phyloP scores from a whole-genome alignment of 1,284 basidiomycete species.

The Heterobasidion annosum region DNA sequence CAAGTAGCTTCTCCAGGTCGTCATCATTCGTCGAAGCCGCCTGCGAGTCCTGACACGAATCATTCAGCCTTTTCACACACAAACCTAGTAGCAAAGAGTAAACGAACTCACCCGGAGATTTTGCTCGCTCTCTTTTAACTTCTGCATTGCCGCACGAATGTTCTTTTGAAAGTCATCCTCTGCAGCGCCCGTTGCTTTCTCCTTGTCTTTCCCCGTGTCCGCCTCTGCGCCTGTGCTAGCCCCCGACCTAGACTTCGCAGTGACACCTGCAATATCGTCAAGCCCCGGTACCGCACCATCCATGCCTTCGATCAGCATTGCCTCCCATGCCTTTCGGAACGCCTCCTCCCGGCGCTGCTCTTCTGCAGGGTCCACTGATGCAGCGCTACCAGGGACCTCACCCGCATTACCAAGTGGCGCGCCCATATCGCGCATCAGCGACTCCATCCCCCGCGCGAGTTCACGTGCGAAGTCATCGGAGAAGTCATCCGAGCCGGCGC shows the following conservation, averaged over 20 bases:
- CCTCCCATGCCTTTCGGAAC: slow-evolving; percentile 67
- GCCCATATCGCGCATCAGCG: slow-evolving; percentile 66
- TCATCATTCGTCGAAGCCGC: slow-evolving; percentile 24
- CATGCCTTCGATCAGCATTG: slow-evolving; percentile 66
- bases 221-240: neutral
- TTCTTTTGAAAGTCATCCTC: slow-evolving; percentile 64
- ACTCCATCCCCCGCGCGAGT: slow-evolving; percentile 78
- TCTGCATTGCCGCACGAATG: slow-evolving; percentile 74
- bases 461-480: slow-evolving; percentile 57
- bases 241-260: neutral
- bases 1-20: slow-evolving; percentile 40
- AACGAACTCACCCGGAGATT: slow-evolving; percentile 32
- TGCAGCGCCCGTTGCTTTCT: slow-evolving; percentile 19
- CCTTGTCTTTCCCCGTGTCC: slow-evolving; percentile 16
- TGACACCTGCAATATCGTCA: slow-evolving; percentile 20
- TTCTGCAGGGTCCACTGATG: slow-evolving; percentile 20
- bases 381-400: neutral
- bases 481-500: slow-evolving; percentile 26
- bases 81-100: neutral
- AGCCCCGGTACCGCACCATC: slow-evolving; percentile 26
- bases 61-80: neutral
- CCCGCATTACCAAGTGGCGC: slow-evolving; percentile 19
- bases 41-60: slow-evolving; percentile 4
- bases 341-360: slow-evolving; percentile 31
- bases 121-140: slow-evolving; percentile 67